Base-by-base conservation (phyloP, 2,329 filamentous ascomycete genomes). In the Capronia epimyces region DNA sequence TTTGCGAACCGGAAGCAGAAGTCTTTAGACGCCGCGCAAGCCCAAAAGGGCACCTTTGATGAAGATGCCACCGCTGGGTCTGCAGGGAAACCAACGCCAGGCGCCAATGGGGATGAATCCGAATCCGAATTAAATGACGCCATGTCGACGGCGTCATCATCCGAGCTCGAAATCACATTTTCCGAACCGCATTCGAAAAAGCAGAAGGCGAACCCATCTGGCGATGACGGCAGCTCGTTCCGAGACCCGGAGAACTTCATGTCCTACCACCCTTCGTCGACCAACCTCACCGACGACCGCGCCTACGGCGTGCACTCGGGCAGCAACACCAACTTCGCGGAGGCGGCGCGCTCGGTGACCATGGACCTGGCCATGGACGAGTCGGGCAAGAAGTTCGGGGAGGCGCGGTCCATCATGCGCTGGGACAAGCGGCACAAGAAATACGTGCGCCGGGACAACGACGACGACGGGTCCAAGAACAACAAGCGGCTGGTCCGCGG, bases 371-470 rank as follows among this genome's bases (percentile, higher is more conserved):
- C 81, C 53, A 89, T 89, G 65, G 93, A 98, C 69, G 93, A 97
- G 60, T 80, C 80, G 9, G 81, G 81, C 61, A 87, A 87, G 65
- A 78, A 81, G 1, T 94, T 96, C 67, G 89, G 82, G 55, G 82
- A 87, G 62, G 82, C 89, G 2, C 80, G 83, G 41, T 85, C 83
- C 60, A 76, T 80, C 41, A 84, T 95, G 83, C 85, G 93, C 60
- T 98, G 93, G 93, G 93, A 98, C 74, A 91, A 94, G 75, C 95
- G 95, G 70, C 81, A 83, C 64, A 94, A 87, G 72, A 97, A 96
- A 71, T 98, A 97, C 72, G 91, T 98, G 29, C 77, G 87, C 10
- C 82, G 87, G 29, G 83, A 83, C 62, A 97, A 98, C 75, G 93
- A 98, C 71, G 87, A 95, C 62, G 94, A 98, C 71, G 93, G 93